Evolutionary conservation across 1,284 basidiomycete species (phyloP), one percentile per base, ranked within the genome.

Genomic region (Neotropicomus parvogracilis): DNA sequence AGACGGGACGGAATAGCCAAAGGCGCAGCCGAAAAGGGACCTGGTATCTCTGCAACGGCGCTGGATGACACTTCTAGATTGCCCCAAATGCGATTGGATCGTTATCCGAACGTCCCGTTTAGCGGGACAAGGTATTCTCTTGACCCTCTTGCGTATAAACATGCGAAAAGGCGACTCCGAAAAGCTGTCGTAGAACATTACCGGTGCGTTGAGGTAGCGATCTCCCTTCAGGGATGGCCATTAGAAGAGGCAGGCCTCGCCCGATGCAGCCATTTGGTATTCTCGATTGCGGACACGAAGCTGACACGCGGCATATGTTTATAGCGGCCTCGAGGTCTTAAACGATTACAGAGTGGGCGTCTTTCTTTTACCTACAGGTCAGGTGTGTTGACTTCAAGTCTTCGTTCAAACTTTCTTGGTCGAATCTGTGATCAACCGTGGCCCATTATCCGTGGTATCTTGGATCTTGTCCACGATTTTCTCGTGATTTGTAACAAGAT

Each of bases 161-260:
- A 81, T 40, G 91, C 93, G 28, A 92, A 88, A 69, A 85, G 84
- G 66, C 84, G 83, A 59, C 72, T 97, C 48, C 87, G 88, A 63
- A 83, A 80, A 42, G 94, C 93, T 1, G 79, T 92, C 3, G 58
- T 87, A 46, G 94, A 97, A 62, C 89, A 89, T 65, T 95, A 97
- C 70, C 81, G 87, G 79, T 86, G 65, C 42, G 63, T 65, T 46
- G 19, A 11, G 21, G 33, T 3, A 14, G 24, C 33, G 2, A 7
- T 37, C 8, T 56, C 40, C 24, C 14, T 29, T 39, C 20, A 8
- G 39, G 21, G 24, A 29, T 29, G 3, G 19, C 26, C 17, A 12
- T 40, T 32, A 24, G n/a, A 17, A 40, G 13, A 16, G 10, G 31
- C 17, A 11, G 33, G 31, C 33, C 29, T 33, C 38, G n/a, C 28